Percentiles rank a stretch among this genome's conserved stretches.
Conservation (phyloP, 129 eudicot genomes). For the Flaveria brownii region DNA sequence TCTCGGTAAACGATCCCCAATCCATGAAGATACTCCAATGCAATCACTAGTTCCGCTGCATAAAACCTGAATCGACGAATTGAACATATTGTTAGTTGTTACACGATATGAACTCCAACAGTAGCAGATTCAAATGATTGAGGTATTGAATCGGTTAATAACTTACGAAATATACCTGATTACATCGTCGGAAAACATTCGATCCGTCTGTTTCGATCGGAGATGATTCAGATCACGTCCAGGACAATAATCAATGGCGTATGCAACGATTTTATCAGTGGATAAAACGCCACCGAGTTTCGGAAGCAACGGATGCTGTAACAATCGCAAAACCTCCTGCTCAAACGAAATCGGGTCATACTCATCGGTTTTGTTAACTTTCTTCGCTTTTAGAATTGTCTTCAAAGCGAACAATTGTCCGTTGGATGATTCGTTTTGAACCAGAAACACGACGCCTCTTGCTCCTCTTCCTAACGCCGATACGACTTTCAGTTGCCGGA, state of each 20-base stretch:
- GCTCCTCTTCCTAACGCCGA: conserved; percentile 84
- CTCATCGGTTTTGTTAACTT: not conserved
- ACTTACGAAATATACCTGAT: conserved; percentile 55
- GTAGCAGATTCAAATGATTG: not conserved
- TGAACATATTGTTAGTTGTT: not conserved
- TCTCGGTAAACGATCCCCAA: conserved; percentile 85
- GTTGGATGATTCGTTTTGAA: conserved; percentile 20
- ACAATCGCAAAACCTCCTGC: conserved; percentile 53
- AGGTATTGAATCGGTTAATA: not conserved
- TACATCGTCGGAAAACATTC: conserved; percentile 80
- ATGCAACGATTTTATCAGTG: conserved; percentile 65
- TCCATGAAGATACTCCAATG: conserved; percentile 80
- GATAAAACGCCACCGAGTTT: conserved; percentile 63
- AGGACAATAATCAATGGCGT: conserved; percentile 88
- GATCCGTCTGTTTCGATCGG: conserved; percentile 62
- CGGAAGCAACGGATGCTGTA: conserved; percentile 75
- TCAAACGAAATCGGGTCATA: conserved; percentile 38
- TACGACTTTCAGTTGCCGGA: conserved; percentile 43
- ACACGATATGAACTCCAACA: not conserved
- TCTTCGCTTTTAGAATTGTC: conserved; percentile 39
- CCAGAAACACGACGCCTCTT: conserved; percentile 85
- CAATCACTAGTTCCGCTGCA: conserved; percentile 84
- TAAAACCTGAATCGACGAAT: conserved; percentile 54
- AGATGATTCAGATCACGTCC: conserved; percentile 76
- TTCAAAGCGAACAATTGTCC: conserved; percentile 65